Evolutionary conservation across 768 basidiomycete species (phyloP), one percentile per base, ranked within the genome.

Genomic region (Daedaleopsis nitida): DNA sequence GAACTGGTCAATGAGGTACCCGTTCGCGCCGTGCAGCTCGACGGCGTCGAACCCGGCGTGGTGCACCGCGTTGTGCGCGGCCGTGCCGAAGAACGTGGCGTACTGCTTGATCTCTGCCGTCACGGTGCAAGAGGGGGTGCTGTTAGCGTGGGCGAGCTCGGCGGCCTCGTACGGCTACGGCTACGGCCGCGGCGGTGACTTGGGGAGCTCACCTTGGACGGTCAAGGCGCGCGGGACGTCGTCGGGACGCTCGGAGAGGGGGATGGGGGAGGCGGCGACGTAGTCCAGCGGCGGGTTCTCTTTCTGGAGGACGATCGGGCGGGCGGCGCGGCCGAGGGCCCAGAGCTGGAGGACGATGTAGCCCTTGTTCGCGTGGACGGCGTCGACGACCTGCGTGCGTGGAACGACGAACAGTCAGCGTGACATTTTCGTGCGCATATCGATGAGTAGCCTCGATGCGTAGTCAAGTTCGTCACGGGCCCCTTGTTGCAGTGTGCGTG

Each of bases 261-360:
- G 73, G 68, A 27, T 69, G 14, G 13, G 76, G 73, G 24, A 66
- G 3, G 64, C 42, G 2, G 66, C 58, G 42, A 61, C 57, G 45
- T 62, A 63, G 3, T 44, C 39, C 24, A 52, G 62, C 23, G 59
- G 60, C 1, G 66, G 70, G 56, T 76, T 71, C 49, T 79, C 77
- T 49, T 78, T 68, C 7, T 65, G 66, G 1, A 86, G 71, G 44
- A 75, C 56, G 0, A 67, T 64, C 19, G 70, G 65, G 35, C 68
- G 57, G 7, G 79, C 80, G 0, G 74, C 65, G 5, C 83, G 78
- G 0, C 83, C 86, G 1, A 83, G 67, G 1, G 86, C 85, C 78
- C 85, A 84, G 0, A 86, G 77, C 66, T 88, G 86, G 27, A 80
- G 58, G 68, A 76, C 83, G 21, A 87, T 80, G 68, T 72, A 79